A percentile compares a stretch with the other conserved stretches of the same genome.
These are phyloP conservation scores for Trametes gibbosa DNA, from an alignment of 768 basidiomycete species.

Conservation along the genomic window DNA sequence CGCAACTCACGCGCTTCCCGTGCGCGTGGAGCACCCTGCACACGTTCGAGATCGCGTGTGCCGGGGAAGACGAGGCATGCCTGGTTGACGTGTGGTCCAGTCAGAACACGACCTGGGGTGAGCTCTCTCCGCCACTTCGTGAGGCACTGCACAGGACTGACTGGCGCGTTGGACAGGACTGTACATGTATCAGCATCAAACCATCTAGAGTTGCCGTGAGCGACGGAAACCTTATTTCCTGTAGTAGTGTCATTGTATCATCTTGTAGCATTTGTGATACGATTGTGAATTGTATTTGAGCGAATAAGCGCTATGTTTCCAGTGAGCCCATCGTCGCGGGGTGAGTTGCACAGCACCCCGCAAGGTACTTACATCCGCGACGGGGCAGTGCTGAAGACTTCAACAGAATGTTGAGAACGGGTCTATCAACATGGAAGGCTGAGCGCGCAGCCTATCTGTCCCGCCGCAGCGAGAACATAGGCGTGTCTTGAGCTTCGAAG, in stretches of 20 bases:
- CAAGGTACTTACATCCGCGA: too few species aligned
- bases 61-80: constrained; percentile 5
- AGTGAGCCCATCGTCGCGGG: neutral
- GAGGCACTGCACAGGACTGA: neutral
- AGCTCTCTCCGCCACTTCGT: neutral
- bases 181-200: constrained; percentile 29
- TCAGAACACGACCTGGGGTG: constrained; percentile 28
- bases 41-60: constrained; percentile 24
- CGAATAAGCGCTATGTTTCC: neutral
- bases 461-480: too few species aligned
- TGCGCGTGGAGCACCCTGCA: constrained; percentile 24
- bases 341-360: too few species aligned
- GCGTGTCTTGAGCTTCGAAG: too few species aligned
- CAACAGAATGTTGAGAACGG: too few species aligned
- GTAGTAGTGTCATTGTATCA: neutral
- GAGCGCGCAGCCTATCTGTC: too few species aligned
- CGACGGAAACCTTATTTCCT: neutral
- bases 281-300: neutral
- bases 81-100: constrained; percentile 27
- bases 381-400: too few species aligned
- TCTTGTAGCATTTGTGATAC: neutral
- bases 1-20: constrained; percentile 21
- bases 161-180: constrained; percentile 18
- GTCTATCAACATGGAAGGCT: too few species aligned
- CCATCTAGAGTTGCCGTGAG: constrained; percentile 6